Evolutionary conservation across 1,139 yeast genomes (phyloP), one percentile per base, ranked within the genome.

Genomic region (Debaryomyces singareniensis): DNA sequence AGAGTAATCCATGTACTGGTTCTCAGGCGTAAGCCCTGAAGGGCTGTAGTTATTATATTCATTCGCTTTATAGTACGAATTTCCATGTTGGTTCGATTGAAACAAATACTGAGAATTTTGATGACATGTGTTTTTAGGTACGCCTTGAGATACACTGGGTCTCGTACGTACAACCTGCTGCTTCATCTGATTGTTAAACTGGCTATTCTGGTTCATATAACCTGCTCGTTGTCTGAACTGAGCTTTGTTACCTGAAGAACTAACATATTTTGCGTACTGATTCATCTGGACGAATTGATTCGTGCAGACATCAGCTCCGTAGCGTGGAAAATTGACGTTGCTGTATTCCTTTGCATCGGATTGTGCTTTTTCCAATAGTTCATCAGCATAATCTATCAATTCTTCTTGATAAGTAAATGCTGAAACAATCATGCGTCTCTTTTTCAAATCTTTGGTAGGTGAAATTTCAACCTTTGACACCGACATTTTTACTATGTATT

Each of bases 321-420:
- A 18, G 7, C 21, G 7, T 18, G 21, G n/a, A 7, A 7, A 7
- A n/a, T n/a, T n/a, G n/a, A 7, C 7, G n/a, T 7, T 18, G 21
- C 21, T 18, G n/a, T n/a, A n/a, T n/a, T 18, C 21, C n/a, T 18
- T 18, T 7, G 9, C 21, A 18, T 7, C 7, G 7, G 32, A 21
- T 11, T 37, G 40, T 15, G 37, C 30, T 26, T 43, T 42, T n/a
- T 47, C 30, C 15, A 33, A 28, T 29, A 27, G 35, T 24, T 30
- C 24, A 29, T 29, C 24, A 4, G 45, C 34, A 11, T 35, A 39
- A 16, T 53, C 49, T 24, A 60, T 53, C 13, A 40, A 25, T 25
- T 57, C 63, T 13, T 55, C 33, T 37, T 61, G 68, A 27, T 39
- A 36, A 31, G 37, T 45, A 40, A 62, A 62, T 3, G 68, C 58